A percentile compares a stretch with the other conserved stretches of the same genome.
phyloP scores from a whole-genome alignment of 2,329 filamentous ascomycete species.

The Uncinocarpus reesii region DNA sequence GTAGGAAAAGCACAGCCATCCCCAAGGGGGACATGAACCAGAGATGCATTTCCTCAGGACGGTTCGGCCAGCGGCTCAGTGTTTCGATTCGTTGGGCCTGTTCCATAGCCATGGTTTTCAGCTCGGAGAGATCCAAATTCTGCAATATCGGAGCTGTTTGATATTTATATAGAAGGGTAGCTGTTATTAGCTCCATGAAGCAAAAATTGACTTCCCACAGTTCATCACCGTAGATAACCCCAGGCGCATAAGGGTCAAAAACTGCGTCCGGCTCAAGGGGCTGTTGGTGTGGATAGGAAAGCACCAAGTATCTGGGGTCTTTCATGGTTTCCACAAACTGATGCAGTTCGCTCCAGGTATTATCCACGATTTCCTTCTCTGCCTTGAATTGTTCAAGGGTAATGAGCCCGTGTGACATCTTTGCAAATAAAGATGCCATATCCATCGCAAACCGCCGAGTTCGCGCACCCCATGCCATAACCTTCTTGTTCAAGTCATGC shows the following conservation, averaged over 20 bases:
- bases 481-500: constrained; percentile 52
- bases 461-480: constrained; percentile 56
- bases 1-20: constrained; percentile 69
- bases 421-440: constrained; percentile 66
- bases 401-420: constrained; percentile 54
- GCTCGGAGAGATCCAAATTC: constrained; percentile 42
- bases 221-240: constrained; percentile 58
- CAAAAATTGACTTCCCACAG: constrained; percentile 66
- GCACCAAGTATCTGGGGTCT: constrained; percentile 53
- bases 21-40: constrained; percentile 65
- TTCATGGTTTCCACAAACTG: constrained; percentile 52
- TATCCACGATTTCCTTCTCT: constrained; percentile 49
- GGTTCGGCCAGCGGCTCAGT: constrained; percentile 59
- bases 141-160: constrained; percentile 53
- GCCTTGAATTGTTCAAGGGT: constrained; percentile 52
- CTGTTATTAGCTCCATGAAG: constrained; percentile 65
- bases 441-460: constrained; percentile 67
- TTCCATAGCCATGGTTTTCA: constrained; percentile 54
- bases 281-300: constrained; percentile 48
- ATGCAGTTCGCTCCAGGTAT: constrained; percentile 33
- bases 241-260: constrained; percentile 61
- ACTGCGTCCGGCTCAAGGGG: constrained; percentile 53
- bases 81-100: constrained; percentile 72
- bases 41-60: constrained; percentile 60
- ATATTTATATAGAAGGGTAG: constrained; percentile 69